Conservation (phyloP, 495 filamentous ascomycete genomes). For the Neurospora sp. region DNA sequence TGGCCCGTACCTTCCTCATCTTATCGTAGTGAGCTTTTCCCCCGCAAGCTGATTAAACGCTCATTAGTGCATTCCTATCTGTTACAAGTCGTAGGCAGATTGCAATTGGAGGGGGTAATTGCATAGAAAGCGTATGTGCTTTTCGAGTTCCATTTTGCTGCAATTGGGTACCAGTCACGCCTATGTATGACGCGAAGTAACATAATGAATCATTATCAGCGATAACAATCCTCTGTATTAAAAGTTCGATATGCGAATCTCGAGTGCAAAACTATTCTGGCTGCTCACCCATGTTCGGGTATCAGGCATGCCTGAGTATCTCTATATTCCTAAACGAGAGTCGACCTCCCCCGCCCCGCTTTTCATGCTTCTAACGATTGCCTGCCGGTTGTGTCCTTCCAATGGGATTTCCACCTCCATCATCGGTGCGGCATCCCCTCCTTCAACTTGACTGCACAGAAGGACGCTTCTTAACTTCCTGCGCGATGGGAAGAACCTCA, state of each 20-base stretch:
- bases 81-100: neutral
- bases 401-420: neutral
- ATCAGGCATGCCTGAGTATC: neutral
- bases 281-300: neutral
- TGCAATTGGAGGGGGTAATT: neutral
- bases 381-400: neutral
- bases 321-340: neutral
- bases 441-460: neutral
- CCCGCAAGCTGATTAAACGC: neutral
- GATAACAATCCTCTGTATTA: neutral
- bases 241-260: neutral
- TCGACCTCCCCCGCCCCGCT: neutral
- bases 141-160: neutral
- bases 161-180: neutral
- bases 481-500: neutral
- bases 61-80: neutral
- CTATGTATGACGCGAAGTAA: neutral
- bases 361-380: neutral
- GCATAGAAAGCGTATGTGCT: neutral
- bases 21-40: neutral
- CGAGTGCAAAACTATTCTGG: neutral
- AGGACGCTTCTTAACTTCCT: neutral
- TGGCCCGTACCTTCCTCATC: constrained; percentile 1
- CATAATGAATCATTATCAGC: neutral
- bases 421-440: too few relatives aligned